Evolutionary conservation across 2,329 filamentous ascomycete genomes (phyloP).

Genomic region (Clonostachys sp.): DNA sequence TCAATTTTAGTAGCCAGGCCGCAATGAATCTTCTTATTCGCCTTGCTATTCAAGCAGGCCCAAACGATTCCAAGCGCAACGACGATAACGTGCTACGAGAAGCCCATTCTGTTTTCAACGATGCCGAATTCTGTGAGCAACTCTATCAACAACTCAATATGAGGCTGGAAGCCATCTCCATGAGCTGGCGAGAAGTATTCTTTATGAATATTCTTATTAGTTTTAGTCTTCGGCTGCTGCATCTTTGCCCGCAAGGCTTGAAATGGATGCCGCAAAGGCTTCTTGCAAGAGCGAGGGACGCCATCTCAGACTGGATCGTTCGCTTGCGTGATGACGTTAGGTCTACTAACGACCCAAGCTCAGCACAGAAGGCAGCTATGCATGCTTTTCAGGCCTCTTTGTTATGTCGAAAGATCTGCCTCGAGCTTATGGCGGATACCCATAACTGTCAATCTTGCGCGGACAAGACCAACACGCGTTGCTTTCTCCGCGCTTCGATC

Average conservation of each 20-base stretch:
- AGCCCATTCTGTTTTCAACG: constrained; percentile 42
- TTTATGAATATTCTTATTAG: constrained; percentile 55
- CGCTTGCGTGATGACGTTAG: constrained; percentile 39
- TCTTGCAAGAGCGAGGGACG: constrained; percentile 31
- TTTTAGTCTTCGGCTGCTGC: constrained; percentile 34
- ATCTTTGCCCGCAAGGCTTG: constrained; percentile 3
- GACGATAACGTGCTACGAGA: constrained; percentile 28
- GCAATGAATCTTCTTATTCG: constrained; percentile 44
- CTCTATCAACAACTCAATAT: constrained; percentile 40
- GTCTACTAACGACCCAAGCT: constrained; percentile 25
- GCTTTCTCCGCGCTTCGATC: constrained; percentile 15
- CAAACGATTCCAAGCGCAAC: constrained; percentile 12
- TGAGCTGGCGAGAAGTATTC: constrained; percentile 54
- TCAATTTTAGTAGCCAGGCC: constrained; percentile 56
- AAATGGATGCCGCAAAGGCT: constrained; percentile 16
- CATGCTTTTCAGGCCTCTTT: constrained; percentile 52
- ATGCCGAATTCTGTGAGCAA: constrained; percentile 41
- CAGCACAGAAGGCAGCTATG: constrained; percentile 17
- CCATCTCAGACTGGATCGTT: constrained; percentile 44
- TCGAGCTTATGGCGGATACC: constrained; percentile 1
- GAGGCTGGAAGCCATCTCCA: constrained; percentile 34
- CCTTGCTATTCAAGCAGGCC: constrained; percentile 52
- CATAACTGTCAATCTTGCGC: too few relatives aligned
- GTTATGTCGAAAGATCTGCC: constrained; percentile 41
- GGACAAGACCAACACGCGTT: background rate